These are phyloP conservation scores for Petunia axillaris DNA, from an alignment of 257 asterid species.

Conservation along the genomic window DNA sequence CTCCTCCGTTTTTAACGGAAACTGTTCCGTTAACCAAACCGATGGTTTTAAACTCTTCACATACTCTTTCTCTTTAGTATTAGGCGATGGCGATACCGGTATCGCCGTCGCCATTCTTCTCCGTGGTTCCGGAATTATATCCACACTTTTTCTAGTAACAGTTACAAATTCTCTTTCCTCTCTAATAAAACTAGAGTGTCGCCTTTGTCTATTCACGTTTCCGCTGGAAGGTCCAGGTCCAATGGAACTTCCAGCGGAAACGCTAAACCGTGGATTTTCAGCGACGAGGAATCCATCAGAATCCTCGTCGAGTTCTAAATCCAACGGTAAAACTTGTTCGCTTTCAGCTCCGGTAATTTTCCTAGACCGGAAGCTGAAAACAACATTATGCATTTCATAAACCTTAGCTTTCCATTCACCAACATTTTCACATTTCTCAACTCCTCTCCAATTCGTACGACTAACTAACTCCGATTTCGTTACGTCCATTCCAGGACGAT, in stretches of 20 bases:
- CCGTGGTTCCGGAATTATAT: slow-evolving; percentile 69
- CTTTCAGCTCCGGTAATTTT: slow-evolving; percentile 61
- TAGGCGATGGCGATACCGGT: slow-evolving; percentile 68
- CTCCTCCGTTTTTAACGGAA: slow-evolving; percentile 93
- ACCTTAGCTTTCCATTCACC: slow-evolving; percentile 93
- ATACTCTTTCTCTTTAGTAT: slow-evolving; percentile 87
- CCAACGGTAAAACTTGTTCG: slow-evolving; percentile 78
- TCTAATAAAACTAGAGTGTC: slow-evolving; percentile 88
- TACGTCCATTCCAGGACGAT: slow-evolving; percentile 97
- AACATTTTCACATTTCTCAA: slow-evolving; percentile 73
- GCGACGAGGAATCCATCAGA: slow-evolving; percentile 86
- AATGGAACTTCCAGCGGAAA: slow-evolving; percentile 36
- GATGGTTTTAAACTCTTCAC: slow-evolving; percentile 73
- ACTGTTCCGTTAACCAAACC: slow-evolving; percentile 90
- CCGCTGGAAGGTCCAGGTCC: slow-evolving; percentile 33
- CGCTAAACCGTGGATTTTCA: slow-evolving; percentile 89
- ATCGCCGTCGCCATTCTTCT: slow-evolving; percentile 47
- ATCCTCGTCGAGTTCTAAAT: slow-evolving; percentile 73
- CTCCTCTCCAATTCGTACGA: slow-evolving; percentile 91
- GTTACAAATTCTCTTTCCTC: slow-evolving; percentile 82
- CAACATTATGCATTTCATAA: slow-evolving; percentile 85
- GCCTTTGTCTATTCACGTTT: slow-evolving; percentile 45
- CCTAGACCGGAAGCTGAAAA: slow-evolving; percentile 77
- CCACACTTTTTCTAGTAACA: slow-evolving; percentile 87
- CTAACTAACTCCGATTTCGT: slow-evolving; percentile 75